phyloP scores from a whole-genome alignment of 1,139 yeast genomes.

The Diutina ranongensis region DNA sequence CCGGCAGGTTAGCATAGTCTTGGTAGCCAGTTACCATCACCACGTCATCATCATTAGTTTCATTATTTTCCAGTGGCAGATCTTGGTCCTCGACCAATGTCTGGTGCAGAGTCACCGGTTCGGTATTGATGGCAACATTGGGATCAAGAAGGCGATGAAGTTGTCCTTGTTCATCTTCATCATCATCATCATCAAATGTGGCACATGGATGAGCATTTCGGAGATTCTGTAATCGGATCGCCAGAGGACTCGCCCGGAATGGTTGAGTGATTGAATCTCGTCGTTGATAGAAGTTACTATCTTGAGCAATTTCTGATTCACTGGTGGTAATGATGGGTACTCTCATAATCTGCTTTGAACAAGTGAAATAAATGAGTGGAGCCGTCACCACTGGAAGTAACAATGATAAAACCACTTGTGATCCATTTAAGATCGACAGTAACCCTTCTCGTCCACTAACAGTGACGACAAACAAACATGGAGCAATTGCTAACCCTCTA shows the following conservation, averaged over 20 bases:
- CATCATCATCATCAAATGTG: background rate
- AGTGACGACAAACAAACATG: slow-evolving; percentile 53
- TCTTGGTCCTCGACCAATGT: background rate
- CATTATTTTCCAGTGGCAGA: too few relatives aligned
- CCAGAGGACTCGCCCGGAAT: slow-evolving; percentile 27
- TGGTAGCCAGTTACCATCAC: background rate
- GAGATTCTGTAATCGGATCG: slow-evolving; percentile 31
- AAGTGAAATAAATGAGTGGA: slow-evolving; percentile 67
- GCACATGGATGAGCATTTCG: slow-evolving; percentile 29
- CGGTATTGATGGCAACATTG: background rate
- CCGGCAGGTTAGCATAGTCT: slow-evolving; percentile 3
- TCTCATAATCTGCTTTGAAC: slow-evolving; percentile 50
- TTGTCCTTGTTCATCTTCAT: background rate
- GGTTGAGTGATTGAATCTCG: slow-evolving; percentile 9
- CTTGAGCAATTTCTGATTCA: background rate
- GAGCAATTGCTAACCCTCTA: slow-evolving; percentile 58
- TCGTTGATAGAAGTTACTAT: background rate
- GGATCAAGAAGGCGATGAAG: background rate
- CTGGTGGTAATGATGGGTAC: background rate
- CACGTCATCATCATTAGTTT: background rate
- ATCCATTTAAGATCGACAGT: slow-evolving; percentile 53
- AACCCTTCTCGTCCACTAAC: slow-evolving; percentile 58
- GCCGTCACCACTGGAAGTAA: slow-evolving; percentile 66
- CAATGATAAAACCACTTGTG: slow-evolving; percentile 66
- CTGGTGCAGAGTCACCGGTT: slow-evolving; percentile 2